Conservation (phyloP, 2,329 filamentous ascomycete genomes). For the Daldinia sp. region DNA sequence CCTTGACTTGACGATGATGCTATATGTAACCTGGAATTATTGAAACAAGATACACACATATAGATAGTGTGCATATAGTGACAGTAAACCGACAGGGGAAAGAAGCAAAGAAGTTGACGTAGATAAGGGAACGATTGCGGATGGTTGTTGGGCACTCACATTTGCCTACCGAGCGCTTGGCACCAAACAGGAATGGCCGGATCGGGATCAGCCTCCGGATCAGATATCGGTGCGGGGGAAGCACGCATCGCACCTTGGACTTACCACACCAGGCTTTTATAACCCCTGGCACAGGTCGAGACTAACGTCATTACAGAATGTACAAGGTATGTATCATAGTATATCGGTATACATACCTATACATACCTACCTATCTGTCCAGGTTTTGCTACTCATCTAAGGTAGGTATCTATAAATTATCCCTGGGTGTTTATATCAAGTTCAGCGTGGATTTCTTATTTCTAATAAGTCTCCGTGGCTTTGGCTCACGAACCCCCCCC, state of each 20-base stretch:
- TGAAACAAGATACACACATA: too few relatives aligned
- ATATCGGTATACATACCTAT: not conserved
- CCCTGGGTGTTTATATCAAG: too few relatives aligned
- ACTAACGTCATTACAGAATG: not conserved
- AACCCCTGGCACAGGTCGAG: not conserved
- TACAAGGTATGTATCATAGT: too few relatives aligned
- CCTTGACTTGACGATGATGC: not conserved
- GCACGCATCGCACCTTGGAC: too few relatives aligned
- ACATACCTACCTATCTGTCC: not conserved
- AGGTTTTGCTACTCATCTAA: not conserved
- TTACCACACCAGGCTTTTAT: too few relatives aligned
- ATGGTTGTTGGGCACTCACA: not conserved
- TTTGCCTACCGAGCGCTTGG: not conserved
- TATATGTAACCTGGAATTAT: not conserved
- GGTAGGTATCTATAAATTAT: not conserved
- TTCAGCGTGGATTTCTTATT: too few relatives aligned
- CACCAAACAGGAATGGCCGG: slow-evolving; percentile 3
- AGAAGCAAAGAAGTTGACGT: not conserved
- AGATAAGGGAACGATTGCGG: too few relatives aligned
- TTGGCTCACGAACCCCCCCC: not conserved
- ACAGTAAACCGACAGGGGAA: too few relatives aligned
- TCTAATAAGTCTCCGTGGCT: not conserved
- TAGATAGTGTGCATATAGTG: too few relatives aligned
- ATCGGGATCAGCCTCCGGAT: not conserved
- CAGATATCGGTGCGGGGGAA: slow-evolving; percentile 11